Evolutionary conservation across 176 grass and related monocot genomes (phyloP).

Genomic region (Phoenix roebelenii): DNA sequence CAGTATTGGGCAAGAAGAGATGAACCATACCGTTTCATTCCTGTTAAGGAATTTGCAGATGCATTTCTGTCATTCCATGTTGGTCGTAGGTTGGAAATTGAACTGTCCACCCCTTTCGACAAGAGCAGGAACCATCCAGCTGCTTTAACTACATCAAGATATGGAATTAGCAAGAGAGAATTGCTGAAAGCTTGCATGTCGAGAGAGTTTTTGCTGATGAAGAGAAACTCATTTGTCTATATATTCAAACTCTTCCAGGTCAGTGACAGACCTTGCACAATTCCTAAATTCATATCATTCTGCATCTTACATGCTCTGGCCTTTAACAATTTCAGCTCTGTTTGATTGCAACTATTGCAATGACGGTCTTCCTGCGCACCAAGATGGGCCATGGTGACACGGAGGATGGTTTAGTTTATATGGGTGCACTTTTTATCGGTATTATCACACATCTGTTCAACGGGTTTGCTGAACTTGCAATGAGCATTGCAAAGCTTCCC

Average conservation of each 20-base stretch:
- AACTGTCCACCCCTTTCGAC: constrained; percentile 19
- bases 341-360: constrained; percentile 19
- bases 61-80: constrained; percentile 21
- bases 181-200: constrained; percentile 26
- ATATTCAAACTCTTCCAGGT: constrained; percentile 32
- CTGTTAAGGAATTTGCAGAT: constrained; percentile 23
- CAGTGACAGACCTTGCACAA: not conserved
- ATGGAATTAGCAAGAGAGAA: constrained; percentile 28
- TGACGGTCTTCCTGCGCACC: constrained; percentile 33
- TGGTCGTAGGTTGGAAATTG: not conserved
- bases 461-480: constrained; percentile 21
- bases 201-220: constrained; percentile 36
- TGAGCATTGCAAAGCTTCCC: constrained; percentile 16
- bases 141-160: constrained; percentile 22
- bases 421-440: constrained; percentile 21
- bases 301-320: not conserved
- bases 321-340: constrained; percentile 28
- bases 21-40: constrained; percentile 22
- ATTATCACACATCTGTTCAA: constrained; percentile 22
- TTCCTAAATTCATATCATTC: not conserved
- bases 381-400: constrained; percentile 19
- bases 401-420: constrained; percentile 22
- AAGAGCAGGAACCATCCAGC: constrained; percentile 23
- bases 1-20: constrained; percentile 24
- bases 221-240: constrained; percentile 29